Percentiles rank a stretch among this genome's conserved stretches.
Evolutionary conservation across 208 protist species (phyloP).

Genomic region (Trypanosoma rangeli): DNA sequence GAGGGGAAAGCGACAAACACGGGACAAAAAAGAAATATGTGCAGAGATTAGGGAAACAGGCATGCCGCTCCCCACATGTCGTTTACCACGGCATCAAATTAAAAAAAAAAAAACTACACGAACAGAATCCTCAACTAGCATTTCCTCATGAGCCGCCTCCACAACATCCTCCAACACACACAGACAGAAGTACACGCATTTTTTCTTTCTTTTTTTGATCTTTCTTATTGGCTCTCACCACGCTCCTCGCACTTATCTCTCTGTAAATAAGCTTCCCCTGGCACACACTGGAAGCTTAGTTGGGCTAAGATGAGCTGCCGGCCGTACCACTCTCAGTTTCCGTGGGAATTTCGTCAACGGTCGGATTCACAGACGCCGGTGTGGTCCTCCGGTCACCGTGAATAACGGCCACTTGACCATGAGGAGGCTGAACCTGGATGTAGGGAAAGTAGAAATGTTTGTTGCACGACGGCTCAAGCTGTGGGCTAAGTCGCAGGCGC

Average conservation of each 20-base stretch:
- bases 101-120: no score
- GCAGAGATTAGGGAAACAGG: neutral
- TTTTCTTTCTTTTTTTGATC: neutral
- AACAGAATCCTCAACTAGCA: no score
- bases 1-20: neutral
- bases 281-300: neutral
- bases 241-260: neutral
- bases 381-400: conserved; percentile 68
- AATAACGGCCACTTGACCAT: conserved; percentile 85
- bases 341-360: conserved; percentile 31
- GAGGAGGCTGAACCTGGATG: conserved; percentile 86
- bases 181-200: neutral
- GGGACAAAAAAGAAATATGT: neutral
- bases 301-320: conserved; percentile 4
- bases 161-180: no score
- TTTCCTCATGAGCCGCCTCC: no score
- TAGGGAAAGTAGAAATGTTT: conserved; percentile 93
- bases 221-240: neutral
- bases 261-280: conserved; percentile 8
- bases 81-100: no score
- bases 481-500: conserved; percentile 84
- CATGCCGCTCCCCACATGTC: no score
- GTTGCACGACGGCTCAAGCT: conserved; percentile 83
- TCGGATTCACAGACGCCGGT: conserved; percentile 39
- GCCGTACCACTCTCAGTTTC: conserved; percentile 12